These are phyloP conservation scores for Podospora pseudocomata DNA, from an alignment of 495 filamentous ascomycete genomes.

Conservation along the genomic window DNA sequence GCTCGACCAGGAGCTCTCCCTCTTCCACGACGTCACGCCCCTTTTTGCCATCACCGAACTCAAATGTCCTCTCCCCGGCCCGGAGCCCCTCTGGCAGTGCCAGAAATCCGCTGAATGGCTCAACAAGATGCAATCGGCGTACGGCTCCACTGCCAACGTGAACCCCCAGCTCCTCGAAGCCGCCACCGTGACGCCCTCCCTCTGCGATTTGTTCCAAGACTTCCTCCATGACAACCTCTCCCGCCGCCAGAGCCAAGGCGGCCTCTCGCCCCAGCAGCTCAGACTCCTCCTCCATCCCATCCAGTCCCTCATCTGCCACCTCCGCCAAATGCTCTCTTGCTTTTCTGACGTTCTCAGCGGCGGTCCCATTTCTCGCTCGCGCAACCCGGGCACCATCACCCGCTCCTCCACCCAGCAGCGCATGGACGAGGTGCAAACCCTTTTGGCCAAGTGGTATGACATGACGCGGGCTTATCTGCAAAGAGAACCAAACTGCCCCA, in stretches of 20 bases:
- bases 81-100: conserved; percentile 52
- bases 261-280: conserved; percentile 46
- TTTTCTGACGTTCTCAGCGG: conserved; percentile 37
- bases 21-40: conserved; percentile 59
- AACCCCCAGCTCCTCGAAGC: conserved; percentile 37
- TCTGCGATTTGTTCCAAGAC: conserved; percentile 56
- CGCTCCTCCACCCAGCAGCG: conserved; percentile 49
- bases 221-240: conserved; percentile 46
- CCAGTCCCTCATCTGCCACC: conserved; percentile 48
- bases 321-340: conserved; percentile 47
- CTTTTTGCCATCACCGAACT: conserved; percentile 57
- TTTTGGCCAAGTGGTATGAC: conserved; percentile 58
- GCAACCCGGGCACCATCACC: conserved; percentile 34
- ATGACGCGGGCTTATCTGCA: conserved; percentile 41
- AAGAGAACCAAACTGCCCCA: conserved; percentile 35
- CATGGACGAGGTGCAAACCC: conserved; percentile 52
- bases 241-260: conserved; percentile 27
- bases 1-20: conserved; percentile 61
- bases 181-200: conserved; percentile 46
- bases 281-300: conserved; percentile 52
- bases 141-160: conserved; percentile 36
- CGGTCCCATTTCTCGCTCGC: conserved; percentile 30
- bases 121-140: conserved; percentile 46
- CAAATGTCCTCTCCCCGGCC: conserved; percentile 53
- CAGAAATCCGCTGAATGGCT: conserved; percentile 46